Evolutionary conservation across 331 rosid species (phyloP), one percentile per base, ranked within the genome.

Genomic region (Telfairia occidentalis): DNA sequence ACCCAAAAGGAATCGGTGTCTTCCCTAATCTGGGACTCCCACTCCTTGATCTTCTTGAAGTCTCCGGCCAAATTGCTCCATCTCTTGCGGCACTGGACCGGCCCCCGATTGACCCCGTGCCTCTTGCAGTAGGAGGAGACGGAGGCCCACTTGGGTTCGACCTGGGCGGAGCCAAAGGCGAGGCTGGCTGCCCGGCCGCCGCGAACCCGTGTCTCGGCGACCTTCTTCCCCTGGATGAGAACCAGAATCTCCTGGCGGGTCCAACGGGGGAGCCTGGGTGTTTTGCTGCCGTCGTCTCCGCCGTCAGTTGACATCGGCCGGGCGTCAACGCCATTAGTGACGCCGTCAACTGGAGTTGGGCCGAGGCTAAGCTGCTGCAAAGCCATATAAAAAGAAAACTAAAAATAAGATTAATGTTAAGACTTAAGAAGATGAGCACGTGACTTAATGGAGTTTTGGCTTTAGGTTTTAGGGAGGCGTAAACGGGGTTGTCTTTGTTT

Each of bases 61-160:
- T 95, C 99, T 9, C 99, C 97, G 49, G 97, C 96, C 84, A 95
- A 85, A 78, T 95, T 95, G 83, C 99, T 95, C 99, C 99, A 95
- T 84, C 99, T 73, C 83, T 95, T 95, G 67, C 99, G 88, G 85
- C 97, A 95, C 96, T 95, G 99, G 11, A 95, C 92, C 71, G 99
- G 96, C 10, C 90, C 99, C 12, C 97, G 88, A 89, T 90, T 95
- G 77, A 95, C 97, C 15, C 97, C 99, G 50, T 95, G 96, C 63
- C 82, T 83, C 83, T 78, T 90, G 54, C 99, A 95, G 80, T 95
- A 92, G 15, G 93, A 77, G 1, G 97, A 92, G 0, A 95, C 96
- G 12, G 97, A 82, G 2, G 90, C 92, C 99, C 99, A 95, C 78
- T 95, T 95, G 9, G 99, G 99, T 37, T 95, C 99, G 0, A 76